phyloP scores from a whole-genome alignment of 352 stramenopile genomes.

The Globisporangium parvum region DNA sequence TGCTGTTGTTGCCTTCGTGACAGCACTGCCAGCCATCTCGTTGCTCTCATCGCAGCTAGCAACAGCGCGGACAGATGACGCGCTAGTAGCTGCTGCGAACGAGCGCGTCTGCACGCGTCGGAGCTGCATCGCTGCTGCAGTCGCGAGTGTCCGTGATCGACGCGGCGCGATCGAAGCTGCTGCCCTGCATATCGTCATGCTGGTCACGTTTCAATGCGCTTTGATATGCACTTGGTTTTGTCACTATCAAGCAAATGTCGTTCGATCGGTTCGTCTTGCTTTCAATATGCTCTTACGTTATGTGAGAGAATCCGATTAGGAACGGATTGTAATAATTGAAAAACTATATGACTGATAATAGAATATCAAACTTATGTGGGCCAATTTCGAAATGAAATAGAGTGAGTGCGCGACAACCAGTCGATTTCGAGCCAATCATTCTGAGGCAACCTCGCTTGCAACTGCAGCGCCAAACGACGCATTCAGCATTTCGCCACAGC shows the following conservation, averaged over 20 bases:
- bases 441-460: too few relatives aligned
- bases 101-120: slow-evolving; percentile 9
- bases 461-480: neutral
- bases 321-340: too few relatives aligned
- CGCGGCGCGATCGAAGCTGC: neutral
- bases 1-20: neutral
- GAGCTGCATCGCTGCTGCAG: slow-evolving; percentile 8
- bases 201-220: neutral
- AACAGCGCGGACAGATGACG: neutral
- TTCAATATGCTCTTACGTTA: too few relatives aligned
- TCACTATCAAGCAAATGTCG: too few relatives aligned
- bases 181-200: neutral
- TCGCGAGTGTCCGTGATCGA: neutral
- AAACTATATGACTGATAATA: too few relatives aligned
- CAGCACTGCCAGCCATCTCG: neutral
- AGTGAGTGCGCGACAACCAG: neutral
- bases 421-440: neutral
- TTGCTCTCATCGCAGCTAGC: neutral
- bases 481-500: neutral
- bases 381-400: too few relatives aligned
- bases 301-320: too few relatives aligned
- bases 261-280: too few relatives aligned
- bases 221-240: neutral
- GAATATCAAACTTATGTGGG: too few relatives aligned
- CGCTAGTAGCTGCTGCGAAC: neutral